A percentile compares a stretch with the other conserved stretches of the same genome.
Evolutionary conservation across 192 early-diverging fungal genomes (phyloP).

Genomic region (Coemansia sp.): DNA sequence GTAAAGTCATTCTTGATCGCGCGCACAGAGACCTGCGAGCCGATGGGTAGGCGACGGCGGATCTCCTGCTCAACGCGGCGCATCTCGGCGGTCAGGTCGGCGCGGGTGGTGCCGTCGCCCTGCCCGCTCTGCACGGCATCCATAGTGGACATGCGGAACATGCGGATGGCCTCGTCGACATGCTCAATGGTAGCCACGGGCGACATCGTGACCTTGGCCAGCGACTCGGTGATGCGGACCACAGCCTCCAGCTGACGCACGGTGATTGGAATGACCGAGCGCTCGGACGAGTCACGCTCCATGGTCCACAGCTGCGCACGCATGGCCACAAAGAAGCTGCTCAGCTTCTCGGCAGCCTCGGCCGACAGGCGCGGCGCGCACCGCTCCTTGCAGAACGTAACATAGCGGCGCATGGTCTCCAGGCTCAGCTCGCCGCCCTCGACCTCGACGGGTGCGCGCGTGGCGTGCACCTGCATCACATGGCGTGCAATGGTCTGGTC

Average conservation of each 20-base stretch:
- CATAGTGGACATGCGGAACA: conserved; percentile 98
- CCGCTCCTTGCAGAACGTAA: conserved; percentile 90
- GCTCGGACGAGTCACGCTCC: conserved; percentile 66
- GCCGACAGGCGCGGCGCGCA: conserved; percentile 89
- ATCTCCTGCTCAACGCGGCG: conserved; percentile 81
- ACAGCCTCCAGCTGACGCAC: conserved; percentile 97
- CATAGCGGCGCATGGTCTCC: conserved; percentile 94
- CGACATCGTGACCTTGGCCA: conserved; percentile 92
- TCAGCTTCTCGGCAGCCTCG: conserved; percentile 90
- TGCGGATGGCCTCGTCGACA: conserved; percentile 95
- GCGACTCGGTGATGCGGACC: conserved; percentile 94
- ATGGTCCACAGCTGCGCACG: conserved; percentile 78
- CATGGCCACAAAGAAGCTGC: conserved; percentile 91
- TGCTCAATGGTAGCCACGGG: conserved; percentile 82
- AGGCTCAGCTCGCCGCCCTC: conserved; percentile 86
- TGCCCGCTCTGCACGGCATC: conserved; percentile 90
- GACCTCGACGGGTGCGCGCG: conserved; percentile 59
- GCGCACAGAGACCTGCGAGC: conserved; percentile 68
- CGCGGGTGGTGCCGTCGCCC: conserved; percentile 73
- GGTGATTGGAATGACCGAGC: conserved; percentile 94
- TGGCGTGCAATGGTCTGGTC: conserved; percentile 94
- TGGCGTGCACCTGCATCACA: conserved; percentile 93
- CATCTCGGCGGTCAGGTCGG: conserved; percentile 73
- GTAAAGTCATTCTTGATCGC: conserved; percentile 64
- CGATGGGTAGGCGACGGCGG: conserved; percentile 81